phyloP scores from a whole-genome alignment of 83 land plant species.

The Diphasiastrum complanatum region DNA sequence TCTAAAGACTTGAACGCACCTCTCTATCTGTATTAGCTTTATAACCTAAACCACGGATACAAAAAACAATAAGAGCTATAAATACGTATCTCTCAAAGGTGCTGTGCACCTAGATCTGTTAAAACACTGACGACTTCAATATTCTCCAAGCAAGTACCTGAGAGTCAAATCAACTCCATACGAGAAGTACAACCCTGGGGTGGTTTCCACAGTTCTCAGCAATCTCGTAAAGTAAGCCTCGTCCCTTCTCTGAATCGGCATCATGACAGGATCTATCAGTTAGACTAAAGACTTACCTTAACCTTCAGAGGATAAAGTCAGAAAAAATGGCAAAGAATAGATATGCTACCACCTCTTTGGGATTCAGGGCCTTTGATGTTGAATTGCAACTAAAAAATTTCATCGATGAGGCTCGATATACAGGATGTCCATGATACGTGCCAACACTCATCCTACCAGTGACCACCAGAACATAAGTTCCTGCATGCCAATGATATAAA shows the following conservation, averaged over 20 bases:
- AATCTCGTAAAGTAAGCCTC: slow-evolving; percentile 59
- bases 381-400: slow-evolving; percentile 53
- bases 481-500: too few species aligned
- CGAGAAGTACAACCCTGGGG: slow-evolving; percentile 67
- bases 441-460: slow-evolving; percentile 63
- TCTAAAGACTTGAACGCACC: too few species aligned
- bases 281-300: neutral
- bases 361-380: slow-evolving; percentile 21
- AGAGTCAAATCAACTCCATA: slow-evolving; percentile 59
- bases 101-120: neutral
- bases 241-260: slow-evolving; percentile 50
- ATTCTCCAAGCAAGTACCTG: slow-evolving; percentile 42
- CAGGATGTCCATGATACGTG: slow-evolving; percentile 45
- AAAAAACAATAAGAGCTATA: slow-evolving; percentile 4
- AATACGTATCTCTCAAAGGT: neutral
- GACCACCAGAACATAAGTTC: slow-evolving; percentile 58
- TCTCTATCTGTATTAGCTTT: too few species aligned
- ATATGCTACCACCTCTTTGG: neutral
- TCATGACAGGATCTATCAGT: slow-evolving; percentile 10
- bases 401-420: slow-evolving; percentile 51
- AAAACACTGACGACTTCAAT: neutral
- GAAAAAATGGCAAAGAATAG: neutral
- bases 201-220: slow-evolving; percentile 53
- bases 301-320: neutral
- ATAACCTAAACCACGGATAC: too few species aligned